These are phyloP conservation scores for Solanum hybrid DNA, from an alignment of 305 asterid species.

Conservation along the genomic window DNA sequence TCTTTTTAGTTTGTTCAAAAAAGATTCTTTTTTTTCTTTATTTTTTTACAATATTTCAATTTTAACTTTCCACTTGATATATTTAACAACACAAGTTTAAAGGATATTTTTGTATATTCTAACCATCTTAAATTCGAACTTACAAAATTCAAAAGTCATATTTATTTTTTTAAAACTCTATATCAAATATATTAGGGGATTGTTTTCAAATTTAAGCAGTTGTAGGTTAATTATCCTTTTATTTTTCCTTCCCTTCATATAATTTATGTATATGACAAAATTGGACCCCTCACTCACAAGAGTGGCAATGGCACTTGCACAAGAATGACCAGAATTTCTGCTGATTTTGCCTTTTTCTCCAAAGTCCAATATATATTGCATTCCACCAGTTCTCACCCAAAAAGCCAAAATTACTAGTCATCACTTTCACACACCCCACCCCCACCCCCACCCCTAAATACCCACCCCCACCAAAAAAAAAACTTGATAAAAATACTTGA, in stretches of 20 bases:
- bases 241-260: background rate
- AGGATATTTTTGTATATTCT: background rate
- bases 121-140: background rate
- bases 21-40: background rate
- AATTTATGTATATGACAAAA: background rate
- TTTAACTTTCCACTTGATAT: background rate
- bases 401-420: constrained; percentile 1
- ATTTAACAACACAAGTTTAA: background rate
- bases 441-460: background rate
- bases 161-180: too few relatives aligned
- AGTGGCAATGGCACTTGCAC: background rate
- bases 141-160: background rate
- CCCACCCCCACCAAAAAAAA: background rate
- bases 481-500: background rate
- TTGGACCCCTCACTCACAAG: constrained; percentile 2
- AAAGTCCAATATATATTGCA: background rate
- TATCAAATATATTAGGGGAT: background rate
- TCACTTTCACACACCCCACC: background rate
- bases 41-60: background rate
- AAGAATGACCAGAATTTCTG: background rate
- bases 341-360: background rate
- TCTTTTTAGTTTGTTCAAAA: background rate
- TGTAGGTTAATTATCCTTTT: background rate
- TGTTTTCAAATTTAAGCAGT: background rate
- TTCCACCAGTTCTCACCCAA: constrained; percentile 5